A percentile compares a stretch with the other conserved stretches of the same genome.
Conservation (phyloP, 129 eudicot species). For the Tagetes erecta region DNA sequence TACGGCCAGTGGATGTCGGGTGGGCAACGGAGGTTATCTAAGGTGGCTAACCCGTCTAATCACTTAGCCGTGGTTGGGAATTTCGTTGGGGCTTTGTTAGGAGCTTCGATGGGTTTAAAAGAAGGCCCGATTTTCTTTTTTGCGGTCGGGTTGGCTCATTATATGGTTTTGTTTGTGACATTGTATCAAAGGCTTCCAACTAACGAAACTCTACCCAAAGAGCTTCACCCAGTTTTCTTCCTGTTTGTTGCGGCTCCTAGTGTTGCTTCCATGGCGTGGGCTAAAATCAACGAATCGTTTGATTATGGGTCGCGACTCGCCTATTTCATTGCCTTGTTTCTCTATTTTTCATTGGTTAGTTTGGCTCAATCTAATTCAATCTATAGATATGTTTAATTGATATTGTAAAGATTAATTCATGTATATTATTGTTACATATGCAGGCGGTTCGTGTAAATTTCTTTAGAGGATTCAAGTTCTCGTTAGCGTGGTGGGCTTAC, state of each 20-base stretch:
- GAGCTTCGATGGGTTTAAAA: constrained; percentile 83
- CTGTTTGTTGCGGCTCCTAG: constrained; percentile 89
- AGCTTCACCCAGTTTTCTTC: constrained; percentile 93
- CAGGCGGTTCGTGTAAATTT: constrained; percentile 75
- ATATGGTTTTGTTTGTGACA: constrained; percentile 76
- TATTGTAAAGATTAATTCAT: background rate
- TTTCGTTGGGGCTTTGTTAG: constrained; percentile 83
- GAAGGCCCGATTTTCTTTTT: constrained; percentile 95
- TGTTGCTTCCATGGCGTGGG: constrained; percentile 95
- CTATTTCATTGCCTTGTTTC: constrained; percentile 83
- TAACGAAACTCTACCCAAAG: constrained; percentile 89
- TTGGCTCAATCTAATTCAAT: background rate
- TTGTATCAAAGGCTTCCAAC: constrained; percentile 94
- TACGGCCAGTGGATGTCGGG: constrained; percentile 99
- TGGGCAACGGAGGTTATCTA: constrained; percentile 81
- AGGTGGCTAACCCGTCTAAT: constrained; percentile 87
- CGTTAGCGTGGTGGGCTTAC: constrained; percentile 99
- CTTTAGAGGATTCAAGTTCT: constrained; percentile 90
- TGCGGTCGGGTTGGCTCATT: constrained; percentile 92
- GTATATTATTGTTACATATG: background rate
- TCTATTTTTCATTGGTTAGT: constrained; percentile 69
- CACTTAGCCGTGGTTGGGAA: constrained; percentile 82
- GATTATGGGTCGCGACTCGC: constrained; percentile 69
- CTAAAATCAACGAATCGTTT: constrained; percentile 73
- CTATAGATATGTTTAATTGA: background rate